phyloP scores from a whole-genome alignment of 164 flowering plant genomes.

The Berberis vulgaris region DNA sequence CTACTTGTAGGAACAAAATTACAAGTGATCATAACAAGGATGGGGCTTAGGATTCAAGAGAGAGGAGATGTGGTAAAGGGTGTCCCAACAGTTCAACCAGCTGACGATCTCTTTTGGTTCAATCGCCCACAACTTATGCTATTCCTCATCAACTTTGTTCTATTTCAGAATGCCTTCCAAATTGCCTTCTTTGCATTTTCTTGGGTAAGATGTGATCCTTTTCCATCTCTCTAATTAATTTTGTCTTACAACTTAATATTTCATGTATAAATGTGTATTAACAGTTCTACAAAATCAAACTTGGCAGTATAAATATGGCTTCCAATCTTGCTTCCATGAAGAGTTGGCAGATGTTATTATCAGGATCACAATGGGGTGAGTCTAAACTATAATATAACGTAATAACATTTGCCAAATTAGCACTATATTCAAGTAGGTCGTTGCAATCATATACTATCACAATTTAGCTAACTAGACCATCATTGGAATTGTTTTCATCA shows the following conservation, averaged over 20 bases:
- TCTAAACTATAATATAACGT: not conserved
- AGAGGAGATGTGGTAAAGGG: slow-evolving; percentile 73
- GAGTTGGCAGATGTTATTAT: slow-evolving; percentile 37
- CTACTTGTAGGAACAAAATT: slow-evolving; percentile 83
- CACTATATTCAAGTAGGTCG: not conserved
- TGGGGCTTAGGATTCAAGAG: slow-evolving; percentile 70
- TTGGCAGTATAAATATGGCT: slow-evolving; percentile 54
- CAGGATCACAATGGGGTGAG: slow-evolving; percentile 70
- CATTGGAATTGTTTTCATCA: slow-evolving; percentile 11
- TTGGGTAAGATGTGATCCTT: slow-evolving; percentile 33
- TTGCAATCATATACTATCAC: not conserved
- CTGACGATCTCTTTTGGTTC: slow-evolving; percentile 86
- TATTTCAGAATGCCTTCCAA: slow-evolving; percentile 92
- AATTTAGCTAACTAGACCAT: not conserved
- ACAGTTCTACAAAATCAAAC: not conserved
- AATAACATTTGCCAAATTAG: not conserved
- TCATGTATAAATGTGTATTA: too few species aligned
- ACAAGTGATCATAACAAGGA: slow-evolving; percentile 75
- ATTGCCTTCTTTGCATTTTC: slow-evolving; percentile 77
- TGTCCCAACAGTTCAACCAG: slow-evolving; percentile 56
- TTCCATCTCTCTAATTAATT: too few species aligned
- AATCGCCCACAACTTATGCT: slow-evolving; percentile 64
- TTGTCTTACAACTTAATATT: too few species aligned
- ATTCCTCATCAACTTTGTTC: slow-evolving; percentile 67
- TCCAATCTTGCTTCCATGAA: slow-evolving; percentile 59